Evolutionary conservation across 805 yeast genomes (phyloP).

Genomic region (Lipomyces oligophaga): DNA sequence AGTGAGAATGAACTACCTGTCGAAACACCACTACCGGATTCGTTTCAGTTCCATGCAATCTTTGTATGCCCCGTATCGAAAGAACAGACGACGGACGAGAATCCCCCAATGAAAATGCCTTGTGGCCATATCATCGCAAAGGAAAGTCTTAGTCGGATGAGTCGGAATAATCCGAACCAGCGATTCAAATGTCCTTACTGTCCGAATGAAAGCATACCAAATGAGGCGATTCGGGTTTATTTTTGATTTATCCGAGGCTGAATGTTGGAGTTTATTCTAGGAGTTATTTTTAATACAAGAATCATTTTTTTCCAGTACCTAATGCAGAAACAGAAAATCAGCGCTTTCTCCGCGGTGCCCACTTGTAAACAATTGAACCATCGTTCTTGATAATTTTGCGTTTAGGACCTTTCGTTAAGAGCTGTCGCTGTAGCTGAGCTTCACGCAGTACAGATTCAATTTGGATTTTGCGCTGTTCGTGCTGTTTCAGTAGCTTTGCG

Average conservation of each 20-base stretch:
- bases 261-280: neutral
- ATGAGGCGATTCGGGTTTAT: slow-evolving; percentile 45
- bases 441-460: slow-evolving; percentile 63
- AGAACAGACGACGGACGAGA: slow-evolving; percentile 57
- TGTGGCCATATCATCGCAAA: slow-evolving; percentile 63
- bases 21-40: slow-evolving; percentile 53
- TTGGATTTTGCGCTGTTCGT: slow-evolving; percentile 38
- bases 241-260: slow-evolving; percentile 40
- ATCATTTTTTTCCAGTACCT: neutral
- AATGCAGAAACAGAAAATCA: slow-evolving; percentile 12
- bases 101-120: slow-evolving; percentile 61
- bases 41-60: slow-evolving; percentile 56
- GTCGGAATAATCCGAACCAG: slow-evolving; percentile 41
- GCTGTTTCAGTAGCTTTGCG: slow-evolving; percentile 33
- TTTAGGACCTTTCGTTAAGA: slow-evolving; percentile 87
- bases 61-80: slow-evolving; percentile 70
- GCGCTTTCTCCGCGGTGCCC: slow-evolving; percentile 59
- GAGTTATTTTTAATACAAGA: neutral
- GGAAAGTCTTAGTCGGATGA: slow-evolving; percentile 49
- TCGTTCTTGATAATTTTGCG: slow-evolving; percentile 63
- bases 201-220: slow-evolving; percentile 47
- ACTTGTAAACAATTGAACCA: slow-evolving; percentile 72
- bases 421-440: slow-evolving; percentile 74
- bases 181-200: slow-evolving; percentile 71
- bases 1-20: slow-evolving; percentile 59